phyloP scores from a whole-genome alignment of 805 yeast species.

The Teunomyces panamensis region DNA sequence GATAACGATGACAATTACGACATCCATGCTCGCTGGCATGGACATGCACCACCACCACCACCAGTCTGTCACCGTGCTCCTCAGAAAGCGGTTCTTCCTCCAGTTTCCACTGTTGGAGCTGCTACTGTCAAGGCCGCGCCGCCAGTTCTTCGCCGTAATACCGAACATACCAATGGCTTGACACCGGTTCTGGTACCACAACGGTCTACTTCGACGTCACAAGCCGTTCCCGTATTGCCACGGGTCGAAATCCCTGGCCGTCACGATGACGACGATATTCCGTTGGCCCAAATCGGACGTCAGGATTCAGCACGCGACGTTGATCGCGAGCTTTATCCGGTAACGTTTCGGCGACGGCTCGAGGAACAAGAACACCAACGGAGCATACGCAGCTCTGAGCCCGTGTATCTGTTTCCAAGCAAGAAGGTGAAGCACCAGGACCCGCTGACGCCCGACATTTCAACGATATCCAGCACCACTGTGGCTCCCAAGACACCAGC shows the following conservation, averaged over 20 bases:
- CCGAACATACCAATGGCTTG: too few species aligned
- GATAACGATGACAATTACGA: constrained; percentile 9
- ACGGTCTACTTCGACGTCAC: too few species aligned
- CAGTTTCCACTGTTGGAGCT: not conserved
- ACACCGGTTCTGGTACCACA: too few species aligned
- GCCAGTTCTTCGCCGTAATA: not conserved
- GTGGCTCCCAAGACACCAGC: too few species aligned
- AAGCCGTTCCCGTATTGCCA: not conserved
- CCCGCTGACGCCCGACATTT: not conserved
- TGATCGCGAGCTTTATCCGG: constrained; percentile 4
- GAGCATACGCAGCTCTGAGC: not conserved
- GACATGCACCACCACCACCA: not conserved
- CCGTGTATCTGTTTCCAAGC: not conserved
- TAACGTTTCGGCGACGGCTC: not conserved
- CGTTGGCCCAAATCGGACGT: not conserved
- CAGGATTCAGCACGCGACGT: not conserved
- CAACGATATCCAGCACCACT: not conserved
- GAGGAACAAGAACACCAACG: constrained; percentile 7
- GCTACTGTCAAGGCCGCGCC: not conserved
- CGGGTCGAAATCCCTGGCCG: not conserved
- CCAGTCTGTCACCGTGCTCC: not conserved
- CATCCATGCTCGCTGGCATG: not conserved
- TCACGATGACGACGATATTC: not conserved
- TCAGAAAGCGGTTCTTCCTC: not conserved
- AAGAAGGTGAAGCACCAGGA: constrained; percentile 11